Evolutionary conservation across 1,139 yeast species (phyloP), one percentile per base, ranked within the genome.

Genomic region (Diutina neorugosa): DNA sequence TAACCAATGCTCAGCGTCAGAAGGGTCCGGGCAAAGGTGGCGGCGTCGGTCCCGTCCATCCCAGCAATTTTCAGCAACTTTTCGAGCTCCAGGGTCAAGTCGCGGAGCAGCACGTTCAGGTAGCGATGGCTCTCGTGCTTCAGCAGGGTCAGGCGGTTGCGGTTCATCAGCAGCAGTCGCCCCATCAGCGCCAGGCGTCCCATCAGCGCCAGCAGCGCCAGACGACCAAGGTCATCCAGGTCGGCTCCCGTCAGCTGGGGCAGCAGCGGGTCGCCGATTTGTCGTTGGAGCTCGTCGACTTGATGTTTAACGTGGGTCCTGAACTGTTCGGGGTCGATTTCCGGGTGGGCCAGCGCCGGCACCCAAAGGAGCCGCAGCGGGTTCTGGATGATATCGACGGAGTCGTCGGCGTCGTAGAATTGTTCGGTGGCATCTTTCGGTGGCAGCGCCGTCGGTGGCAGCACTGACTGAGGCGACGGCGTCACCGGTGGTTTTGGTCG

Each of bases 281-380:
- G 73, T 55, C 80, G 80, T 61, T 82, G 76, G 57, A 89, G 76
- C 62, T 86, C 95, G 57, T 86, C 85, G 19, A 90, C 83, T 23
- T 93, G 86, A 52, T 81, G 77, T 61, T 86, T 86, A 44, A 93
- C 88, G 68, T 89, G 90, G 57, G 82, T 79, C 60, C 85, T 79
- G 76, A 90, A 93, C 61, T 87, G 89, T 61, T 88, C 95, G 1
- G 98, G 98, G 42, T 95, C 91, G 18, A 93, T 80, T 62, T 86
- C 93, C 1, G 98, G 98, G 64, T 93, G 98, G 51, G 89, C 77
- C 58, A 82, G 83, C 1, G 98, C 98, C 0, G 98, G 97, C 1
- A 93, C 97, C 98, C 98, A 91, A 52, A 90, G 69, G 16, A 83
- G 66, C 4, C n/a, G 9, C 21, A n/a, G 16, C 6, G 44, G 52